Evolutionary conservation across 225 moss, liverwort and hornwort genomes (phyloP), one percentile per base, ranked within the genome.

Genomic region (Pseudisothecium myosuroides): DNA sequence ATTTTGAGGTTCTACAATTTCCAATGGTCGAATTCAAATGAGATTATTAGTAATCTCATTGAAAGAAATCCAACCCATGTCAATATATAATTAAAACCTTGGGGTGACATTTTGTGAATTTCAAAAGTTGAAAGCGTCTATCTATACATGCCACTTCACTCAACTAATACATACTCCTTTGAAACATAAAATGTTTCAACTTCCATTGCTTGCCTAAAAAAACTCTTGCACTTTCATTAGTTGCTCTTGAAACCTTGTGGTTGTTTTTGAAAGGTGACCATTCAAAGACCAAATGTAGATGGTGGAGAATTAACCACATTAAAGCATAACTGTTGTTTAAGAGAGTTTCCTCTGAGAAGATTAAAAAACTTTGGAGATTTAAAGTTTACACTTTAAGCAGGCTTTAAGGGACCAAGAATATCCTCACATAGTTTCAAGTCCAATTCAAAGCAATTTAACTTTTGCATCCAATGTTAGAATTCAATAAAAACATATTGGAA

Each of bases 51-150:
- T 29, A 18, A 28, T 17, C 1, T 29, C 11, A 45, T 0, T 47
- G 1, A 11, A 3, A 29, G 0, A 29, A 74, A 28, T 29, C 18
- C 29, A 18, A 47, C 3, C 4, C 2, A 75, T 31, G 1, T 75
- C 6, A 4, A 75, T 18, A 2, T 10, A 2, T 47, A 17, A 11
- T 17, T 29, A 31, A 0, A 7, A 6, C 7, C 4, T 0, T 3
- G 7, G 4, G 2, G 1, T 31, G 31, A 49, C 11, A 49, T 49
- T 20, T 75, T 49, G 7, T 47, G 6, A 28, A 18, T 47, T 29
- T 28, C 11, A 19, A 28, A 75, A 49, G 19, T 49, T 31, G 19
- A 75, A 75, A 49, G 7, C 4, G 29, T 47, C 5, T 18, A 75
- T 47, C 5, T 45, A 17, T 73, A 73, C 10, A 10, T 45, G 29